These are phyloP conservation scores for Colletotrichum sp. DNA, from an alignment of 2,329 filamentous ascomycete genomes.

Conservation along the genomic window DNA sequence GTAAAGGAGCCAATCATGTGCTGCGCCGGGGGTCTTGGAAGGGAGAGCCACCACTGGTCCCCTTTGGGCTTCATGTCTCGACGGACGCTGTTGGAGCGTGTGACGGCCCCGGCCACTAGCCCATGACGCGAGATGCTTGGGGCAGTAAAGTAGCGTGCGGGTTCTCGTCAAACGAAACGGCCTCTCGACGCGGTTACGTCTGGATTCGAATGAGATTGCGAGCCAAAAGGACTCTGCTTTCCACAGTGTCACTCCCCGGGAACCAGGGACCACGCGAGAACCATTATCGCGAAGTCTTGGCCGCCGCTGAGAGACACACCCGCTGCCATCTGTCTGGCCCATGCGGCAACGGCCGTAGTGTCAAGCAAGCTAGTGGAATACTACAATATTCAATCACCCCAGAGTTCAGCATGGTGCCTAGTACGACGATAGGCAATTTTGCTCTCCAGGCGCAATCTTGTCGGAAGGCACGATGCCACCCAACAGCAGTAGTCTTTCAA, in stretches of 20 bases:
- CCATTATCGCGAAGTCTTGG: not conserved
- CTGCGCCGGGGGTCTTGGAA: not conserved
- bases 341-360: constrained; percentile 12
- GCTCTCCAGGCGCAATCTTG: not conserved
- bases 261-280: not conserved
- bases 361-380: not conserved
- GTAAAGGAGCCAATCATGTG: constrained; percentile 21
- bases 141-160: not conserved
- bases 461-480: not conserved
- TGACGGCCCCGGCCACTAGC: not conserved
- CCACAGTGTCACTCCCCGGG: not conserved
- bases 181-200: not conserved
- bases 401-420: not conserved
- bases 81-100: constrained; percentile 6
- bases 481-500: not conserved
- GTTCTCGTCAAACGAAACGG: constrained; percentile 12
- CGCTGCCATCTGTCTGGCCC: not conserved
- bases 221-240: not conserved
- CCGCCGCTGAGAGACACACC: not conserved
- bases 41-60: constrained; percentile 22
- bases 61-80: constrained; percentile 20
- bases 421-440: not conserved
- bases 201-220: constrained; percentile 3
- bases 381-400: not conserved
- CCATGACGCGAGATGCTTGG: not conserved